These are phyloP conservation scores for Vickermania spadyakhi DNA, from an alignment of 208 protist species.

Conservation along the genomic window DNA sequence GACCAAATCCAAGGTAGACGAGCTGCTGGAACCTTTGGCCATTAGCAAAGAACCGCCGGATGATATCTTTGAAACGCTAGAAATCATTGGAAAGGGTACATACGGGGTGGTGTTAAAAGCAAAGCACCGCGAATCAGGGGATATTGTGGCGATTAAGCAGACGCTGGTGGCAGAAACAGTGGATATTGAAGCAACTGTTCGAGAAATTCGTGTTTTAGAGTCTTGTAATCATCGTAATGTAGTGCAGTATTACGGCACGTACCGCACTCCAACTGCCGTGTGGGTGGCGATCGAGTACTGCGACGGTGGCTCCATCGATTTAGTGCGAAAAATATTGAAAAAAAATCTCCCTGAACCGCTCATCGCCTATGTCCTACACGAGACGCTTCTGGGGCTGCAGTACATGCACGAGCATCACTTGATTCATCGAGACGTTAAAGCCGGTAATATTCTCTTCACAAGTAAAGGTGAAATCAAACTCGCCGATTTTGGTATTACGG, in stretches of 20 bases:
- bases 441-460: constrained; percentile 90
- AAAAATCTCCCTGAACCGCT: constrained; percentile 66
- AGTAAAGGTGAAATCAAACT: constrained; percentile 86
- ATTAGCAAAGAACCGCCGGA: constrained; percentile 20
- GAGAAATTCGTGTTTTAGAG: constrained; percentile 84
- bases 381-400: constrained; percentile 74
- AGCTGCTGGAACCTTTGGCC: background rate
- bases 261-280: constrained; percentile 70
- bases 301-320: constrained; percentile 84
- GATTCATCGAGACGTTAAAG: constrained; percentile 94
- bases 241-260: constrained; percentile 84
- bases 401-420: constrained; percentile 83
- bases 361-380: constrained; percentile 81
- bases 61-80: constrained; percentile 71
- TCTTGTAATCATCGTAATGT: constrained; percentile 81
- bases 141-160: constrained; percentile 86
- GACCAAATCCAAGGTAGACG: too few relatives aligned
- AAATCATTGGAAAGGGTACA: constrained; percentile 88
- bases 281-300: constrained; percentile 94
- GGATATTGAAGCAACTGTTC: constrained; percentile 62
- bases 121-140: constrained; percentile 46
- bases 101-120: constrained; percentile 98
- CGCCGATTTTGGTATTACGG: constrained; percentile 88
- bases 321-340: constrained; percentile 74
- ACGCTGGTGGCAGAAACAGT: constrained; percentile 75